Evolutionary conservation across 1,284 basidiomycete species (phyloP).

Genomic region (Ganoderma meredithae): DNA sequence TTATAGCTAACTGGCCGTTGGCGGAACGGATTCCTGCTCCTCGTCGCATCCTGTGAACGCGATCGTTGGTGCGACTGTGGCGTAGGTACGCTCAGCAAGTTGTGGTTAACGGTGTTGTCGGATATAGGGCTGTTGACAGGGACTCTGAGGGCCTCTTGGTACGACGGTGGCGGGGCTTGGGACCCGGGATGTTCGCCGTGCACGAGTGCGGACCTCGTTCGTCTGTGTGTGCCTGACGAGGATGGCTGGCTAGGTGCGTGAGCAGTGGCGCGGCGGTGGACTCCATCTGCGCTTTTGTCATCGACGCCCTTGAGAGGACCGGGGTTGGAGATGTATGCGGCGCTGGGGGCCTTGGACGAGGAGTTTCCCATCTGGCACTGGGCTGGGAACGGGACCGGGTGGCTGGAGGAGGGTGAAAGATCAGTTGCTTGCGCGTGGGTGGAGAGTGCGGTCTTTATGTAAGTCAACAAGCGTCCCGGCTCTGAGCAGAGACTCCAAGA

Average conservation of each 20-base stretch:
- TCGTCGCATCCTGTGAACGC: conserved; percentile 18
- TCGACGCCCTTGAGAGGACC: conserved; percentile 12
- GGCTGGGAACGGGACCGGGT: neutral
- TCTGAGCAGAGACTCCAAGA: neutral
- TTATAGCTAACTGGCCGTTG: conserved; percentile 4
- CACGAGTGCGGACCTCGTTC: conserved; percentile 32
- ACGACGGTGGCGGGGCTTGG: conserved; percentile 32
- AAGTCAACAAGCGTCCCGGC: neutral
- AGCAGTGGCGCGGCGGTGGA: conserved; percentile 27
- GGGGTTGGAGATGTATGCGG: conserved; percentile 16
- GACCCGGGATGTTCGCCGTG: conserved; percentile 8
- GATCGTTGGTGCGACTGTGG: conserved; percentile 10
- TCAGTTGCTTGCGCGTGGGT: neutral
- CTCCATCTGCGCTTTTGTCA: conserved; percentile 16
- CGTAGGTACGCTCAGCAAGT: conserved; percentile 10
- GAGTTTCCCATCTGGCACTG: conserved; percentile 29
- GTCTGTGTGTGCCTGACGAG: conserved; percentile 22
- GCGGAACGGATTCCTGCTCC: conserved; percentile 15
- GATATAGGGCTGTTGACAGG: conserved; percentile 2
- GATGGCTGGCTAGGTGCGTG: conserved; percentile 14
- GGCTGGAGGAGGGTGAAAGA: neutral
- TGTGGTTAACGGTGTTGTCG: conserved; percentile 6
- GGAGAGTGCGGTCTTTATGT: neutral
- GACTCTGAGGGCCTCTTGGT: conserved; percentile 28
- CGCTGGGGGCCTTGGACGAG: conserved; percentile 27